Evolutionary conservation across 805 yeast genomes (phyloP), one percentile per base, ranked within the genome.

Genomic region (Yarrowia phangngaensis): DNA sequence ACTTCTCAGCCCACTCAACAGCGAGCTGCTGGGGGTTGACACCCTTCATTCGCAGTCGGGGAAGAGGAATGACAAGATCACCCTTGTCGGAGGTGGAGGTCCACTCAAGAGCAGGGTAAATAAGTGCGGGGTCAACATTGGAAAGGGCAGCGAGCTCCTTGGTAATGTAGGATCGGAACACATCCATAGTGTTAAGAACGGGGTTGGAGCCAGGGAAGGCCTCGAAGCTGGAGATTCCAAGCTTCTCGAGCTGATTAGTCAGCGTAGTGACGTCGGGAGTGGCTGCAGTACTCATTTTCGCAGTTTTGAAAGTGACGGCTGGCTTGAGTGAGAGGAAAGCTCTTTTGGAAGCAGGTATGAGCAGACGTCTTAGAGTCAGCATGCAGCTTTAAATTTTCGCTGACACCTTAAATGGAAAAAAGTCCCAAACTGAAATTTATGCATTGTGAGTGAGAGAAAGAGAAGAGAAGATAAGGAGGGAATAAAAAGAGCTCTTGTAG

Each of bases 21-120:
- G 92, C 89, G 51, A 82, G 64, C 49, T 74, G 79, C 63, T 81
- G 84, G 53, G 90, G 86, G 61, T 87, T 82, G 55, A 90, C 90
- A 55, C 84, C 79, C 58, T 87, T 84, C 65, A 90, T 75, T 60
- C 95, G 77, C 60, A 83, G 71, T 65, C 97, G 80, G 58, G 97
- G 98, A 32, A 92, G 74, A 32, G 98, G 97, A 50, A 90, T 78
- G 54, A 90, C 75, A 60, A 92, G 74, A 66, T 92, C 98, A 62
- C 97, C 98, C 61, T 90, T 82, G 53, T 88, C 96, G 57, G 84
- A 69, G 30, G 88, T 81, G 55, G 76, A 73, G 16, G 96, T 87
- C 73, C 90, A 78, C 67, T 92, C 97, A 60, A 92, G 73, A 27
- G 95, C 87, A 51, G 87, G 84, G 66, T 74, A 85, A 54, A 89